Conservation (phyloP, 768 basidiomycete species). For the Mycena indigotica region DNA sequence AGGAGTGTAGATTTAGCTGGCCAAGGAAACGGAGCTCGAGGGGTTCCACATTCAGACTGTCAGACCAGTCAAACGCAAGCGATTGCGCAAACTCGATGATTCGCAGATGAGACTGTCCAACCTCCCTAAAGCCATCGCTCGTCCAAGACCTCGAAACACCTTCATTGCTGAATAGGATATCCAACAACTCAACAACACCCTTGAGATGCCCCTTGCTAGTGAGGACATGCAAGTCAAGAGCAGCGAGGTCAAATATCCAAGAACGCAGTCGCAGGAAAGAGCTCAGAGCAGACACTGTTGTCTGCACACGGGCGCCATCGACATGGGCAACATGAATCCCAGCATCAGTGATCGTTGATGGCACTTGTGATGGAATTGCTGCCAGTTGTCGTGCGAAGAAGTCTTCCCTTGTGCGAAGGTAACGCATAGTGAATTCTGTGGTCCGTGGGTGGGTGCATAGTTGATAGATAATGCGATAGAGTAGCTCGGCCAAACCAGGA, state of each 20-base stretch:
- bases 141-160: slow-evolving; percentile 44
- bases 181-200: slow-evolving; percentile 70
- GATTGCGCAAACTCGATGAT: slow-evolving; percentile 90
- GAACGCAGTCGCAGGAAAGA: slow-evolving; percentile 84
- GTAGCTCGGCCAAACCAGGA: slow-evolving; percentile 82
- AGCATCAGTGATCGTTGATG: slow-evolving; percentile 50
- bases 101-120: slow-evolving; percentile 80
- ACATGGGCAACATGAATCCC: slow-evolving; percentile 65
- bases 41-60: slow-evolving; percentile 62
- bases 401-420: slow-evolving; percentile 84
- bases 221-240: slow-evolving; percentile 86
- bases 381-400: slow-evolving; percentile 89
- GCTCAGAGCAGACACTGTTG: slow-evolving; percentile 67
- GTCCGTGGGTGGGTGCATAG: slow-evolving; percentile 87
- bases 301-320: slow-evolving; percentile 69
- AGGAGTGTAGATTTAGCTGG: slow-evolving; percentile 68
- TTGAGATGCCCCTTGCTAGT: slow-evolving; percentile 78
- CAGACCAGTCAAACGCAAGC: slow-evolving; percentile 86
- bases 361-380: slow-evolving; percentile 66
- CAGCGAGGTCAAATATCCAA: slow-evolving; percentile 81
- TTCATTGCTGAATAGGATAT: slow-evolving; percentile 78
- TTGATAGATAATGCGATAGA: slow-evolving; percentile 81
- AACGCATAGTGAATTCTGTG: slow-evolving; percentile 78
- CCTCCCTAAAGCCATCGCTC: slow-evolving; percentile 58
- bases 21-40: slow-evolving; percentile 65